A percentile compares a stretch with the other conserved stretches of the same genome.
These are phyloP conservation scores for Metarhizium robertsii DNA, from an alignment of 2,329 filamentous ascomycete genomes.

Conservation along the genomic window DNA sequence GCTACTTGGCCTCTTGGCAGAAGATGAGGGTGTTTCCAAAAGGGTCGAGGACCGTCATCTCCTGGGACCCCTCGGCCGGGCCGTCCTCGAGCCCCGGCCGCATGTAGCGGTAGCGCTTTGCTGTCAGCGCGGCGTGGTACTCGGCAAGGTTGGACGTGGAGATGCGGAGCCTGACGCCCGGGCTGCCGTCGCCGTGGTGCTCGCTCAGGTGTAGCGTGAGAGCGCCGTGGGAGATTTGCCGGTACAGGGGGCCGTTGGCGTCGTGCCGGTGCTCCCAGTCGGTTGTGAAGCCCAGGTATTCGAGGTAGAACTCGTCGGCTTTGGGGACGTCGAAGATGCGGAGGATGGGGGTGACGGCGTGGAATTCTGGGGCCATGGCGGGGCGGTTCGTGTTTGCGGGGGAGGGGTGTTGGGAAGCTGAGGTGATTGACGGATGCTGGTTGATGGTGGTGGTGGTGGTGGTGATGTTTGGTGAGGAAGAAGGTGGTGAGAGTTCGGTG, in stretches of 20 bases:
- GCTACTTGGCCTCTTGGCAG: slow-evolving; percentile 2
- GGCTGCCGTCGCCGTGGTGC: slow-evolving; percentile 12
- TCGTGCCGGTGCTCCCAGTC: slow-evolving; percentile 14
- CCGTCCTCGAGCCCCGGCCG: slow-evolving; percentile 10
- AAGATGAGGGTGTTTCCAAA: slow-evolving; percentile 12
- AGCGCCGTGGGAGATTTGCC: slow-evolving; percentile 9
- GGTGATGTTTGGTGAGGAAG: too few relatives aligned
- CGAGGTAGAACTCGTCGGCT: slow-evolving; percentile 12
- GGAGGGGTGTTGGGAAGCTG: neutral
- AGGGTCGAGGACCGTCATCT: slow-evolving; percentile 10
- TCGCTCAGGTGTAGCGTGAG: slow-evolving; percentile 11
- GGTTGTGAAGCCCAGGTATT: slow-evolving; percentile 10
- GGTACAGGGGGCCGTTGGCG: slow-evolving; percentile 10
- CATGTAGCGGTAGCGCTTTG: slow-evolving; percentile 11
- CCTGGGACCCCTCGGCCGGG: slow-evolving; percentile 1
- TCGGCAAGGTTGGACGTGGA: slow-evolving; percentile 3
- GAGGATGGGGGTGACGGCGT: slow-evolving; percentile 9
- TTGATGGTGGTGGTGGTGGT: neutral
- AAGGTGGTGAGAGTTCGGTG: too few relatives aligned
- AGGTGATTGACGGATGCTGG: neutral
- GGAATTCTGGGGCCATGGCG: slow-evolving; percentile 7
- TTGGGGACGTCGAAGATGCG: slow-evolving; percentile 13
- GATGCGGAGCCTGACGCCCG: slow-evolving; percentile 8
- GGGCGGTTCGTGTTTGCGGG: neutral
- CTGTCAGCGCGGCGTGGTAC: slow-evolving; percentile 8